Evolutionary conservation across 129 eudicot genomes (phyloP), one percentile per base, ranked within the genome.

Genomic region (Solidago caesia): DNA sequence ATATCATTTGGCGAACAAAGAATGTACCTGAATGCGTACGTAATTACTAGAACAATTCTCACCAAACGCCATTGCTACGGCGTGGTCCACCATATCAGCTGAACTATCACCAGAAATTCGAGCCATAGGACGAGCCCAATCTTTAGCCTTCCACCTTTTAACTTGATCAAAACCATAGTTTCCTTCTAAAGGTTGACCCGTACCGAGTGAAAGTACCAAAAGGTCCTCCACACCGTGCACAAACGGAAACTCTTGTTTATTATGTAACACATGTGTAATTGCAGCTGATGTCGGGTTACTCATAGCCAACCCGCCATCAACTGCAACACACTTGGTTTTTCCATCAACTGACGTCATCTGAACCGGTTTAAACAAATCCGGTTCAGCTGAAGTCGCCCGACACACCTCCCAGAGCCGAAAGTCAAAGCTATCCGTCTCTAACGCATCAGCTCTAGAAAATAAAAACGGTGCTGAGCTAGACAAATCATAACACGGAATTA

Each of bases 181-280:
- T 9, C 83, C 94, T 52, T 89, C 96, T 39, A 72, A 61, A 33
- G 81, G 69, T 77, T 82, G 93, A 26, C 93, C 94, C 0, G 90
- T 80, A 5, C 97, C 97, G 0, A 92, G 58, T 5, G 97, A 92
- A 84, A 92, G 91, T 71, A 92, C 96, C 86, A 92, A 75, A 77
- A 92, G 84, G 71, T 92, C 97, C 91, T 92, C 97, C 57, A 92
- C 91, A 14, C 96, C 97, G 3, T 90, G 81, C 44, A 92, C 97
- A 64, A 85, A 87, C 48, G 97, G 97, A 51, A 92, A 92, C 56
- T 92, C 97, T 78, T 89, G 91, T 56, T 92, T 92, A 82, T 92
- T 92, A 44, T 92, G 97, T 68, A 92, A 67, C 75, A 92, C 96
- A 62, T 92, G 97, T 0, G 96, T 92, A 4, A 92, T 92, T 7